Evolutionary conservation across 106 monocot species (phyloP), one percentile per base, ranked within the genome.

Genomic region (Dendrobium huoshanense): DNA sequence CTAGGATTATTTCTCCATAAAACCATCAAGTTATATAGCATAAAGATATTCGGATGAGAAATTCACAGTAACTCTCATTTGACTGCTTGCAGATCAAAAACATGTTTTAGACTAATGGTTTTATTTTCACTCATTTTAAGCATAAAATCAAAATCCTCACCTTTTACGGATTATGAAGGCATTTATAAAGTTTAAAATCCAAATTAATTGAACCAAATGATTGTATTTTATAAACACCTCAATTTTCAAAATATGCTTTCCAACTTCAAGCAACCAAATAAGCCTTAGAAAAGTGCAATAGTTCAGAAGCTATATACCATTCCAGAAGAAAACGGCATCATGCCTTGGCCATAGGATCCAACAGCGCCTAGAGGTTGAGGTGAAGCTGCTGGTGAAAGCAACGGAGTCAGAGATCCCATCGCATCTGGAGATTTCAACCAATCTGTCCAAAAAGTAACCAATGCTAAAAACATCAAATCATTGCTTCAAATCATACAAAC

Each of bases 371-470:
- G 77, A 20, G 88, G 85, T 82, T 87, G 91, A 33, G 87, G 85
- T 72, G 94, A 90, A 78, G 83, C 83, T n/a, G 77, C 82, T 43
- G 86, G 83, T 47, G 91, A 85, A 77, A 85, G 81, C 7, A 85
- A 48, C 65, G 82, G 80, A 78, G 68, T 82, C 78, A 83, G 5
- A 33, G 87, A 84, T 2, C 83, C 83, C 15, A 79, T 79, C 19
- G 72, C 85, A 80, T 92, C 85, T 25, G 86, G 64, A n/a, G 89
- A 73, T 77, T 90, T 91, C 79, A 75, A 80, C 88, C 92, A 92
- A 82, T 95, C 90, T 79, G 89, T 84, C 90, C 87, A 83, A 70
- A 78, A 80, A 55, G 0, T 78, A 64, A 47, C 67, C 79, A 85
- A 42, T 75, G 16, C 72, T 72, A 79, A 85, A 90, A 65, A 75